Percentiles rank a stretch among this genome's conserved stretches.
phyloP scores from a whole-genome alignment of 345 rosid genomes.

The Eucalyptus erythrocorys region DNA sequence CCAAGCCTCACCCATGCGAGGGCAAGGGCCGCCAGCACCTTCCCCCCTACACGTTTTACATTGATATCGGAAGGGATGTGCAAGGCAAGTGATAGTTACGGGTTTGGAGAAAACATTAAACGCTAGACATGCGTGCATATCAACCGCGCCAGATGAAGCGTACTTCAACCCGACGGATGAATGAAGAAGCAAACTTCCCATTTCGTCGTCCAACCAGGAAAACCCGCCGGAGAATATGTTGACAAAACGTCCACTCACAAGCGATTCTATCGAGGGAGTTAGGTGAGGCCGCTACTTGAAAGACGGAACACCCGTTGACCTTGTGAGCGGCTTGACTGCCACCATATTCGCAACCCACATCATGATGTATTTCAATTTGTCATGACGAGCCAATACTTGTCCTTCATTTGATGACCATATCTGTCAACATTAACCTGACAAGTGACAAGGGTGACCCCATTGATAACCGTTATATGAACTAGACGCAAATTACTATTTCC shows the following conservation, averaged over 20 bases:
- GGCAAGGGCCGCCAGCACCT: not conserved
- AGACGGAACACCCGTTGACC: not conserved
- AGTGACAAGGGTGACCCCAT: not conserved
- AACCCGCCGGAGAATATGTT: not conserved
- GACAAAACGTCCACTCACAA: not conserved
- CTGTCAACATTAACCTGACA: not conserved
- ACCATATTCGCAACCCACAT: not conserved
- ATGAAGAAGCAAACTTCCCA: not conserved
- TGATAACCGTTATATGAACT: not conserved
- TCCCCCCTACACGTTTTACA: not conserved
- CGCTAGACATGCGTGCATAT: too few species aligned
- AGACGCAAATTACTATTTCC: not conserved
- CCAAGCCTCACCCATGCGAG: not conserved
- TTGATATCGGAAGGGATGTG: not conserved
- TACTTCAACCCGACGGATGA: not conserved
- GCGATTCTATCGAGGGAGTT: not conserved
- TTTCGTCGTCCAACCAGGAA: not conserved
- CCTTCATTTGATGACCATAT: not conserved
- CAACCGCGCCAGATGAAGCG: not conserved
- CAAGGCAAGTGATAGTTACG: not conserved
- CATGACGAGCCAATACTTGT: not conserved
- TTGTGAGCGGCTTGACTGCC: not conserved
- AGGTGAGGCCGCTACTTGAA: not conserved
- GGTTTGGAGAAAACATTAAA: not conserved
- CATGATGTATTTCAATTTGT: not conserved